Base-by-base conservation (phyloP, 768 basidiomycete genomes). In the Termitomyces sp. region DNA sequence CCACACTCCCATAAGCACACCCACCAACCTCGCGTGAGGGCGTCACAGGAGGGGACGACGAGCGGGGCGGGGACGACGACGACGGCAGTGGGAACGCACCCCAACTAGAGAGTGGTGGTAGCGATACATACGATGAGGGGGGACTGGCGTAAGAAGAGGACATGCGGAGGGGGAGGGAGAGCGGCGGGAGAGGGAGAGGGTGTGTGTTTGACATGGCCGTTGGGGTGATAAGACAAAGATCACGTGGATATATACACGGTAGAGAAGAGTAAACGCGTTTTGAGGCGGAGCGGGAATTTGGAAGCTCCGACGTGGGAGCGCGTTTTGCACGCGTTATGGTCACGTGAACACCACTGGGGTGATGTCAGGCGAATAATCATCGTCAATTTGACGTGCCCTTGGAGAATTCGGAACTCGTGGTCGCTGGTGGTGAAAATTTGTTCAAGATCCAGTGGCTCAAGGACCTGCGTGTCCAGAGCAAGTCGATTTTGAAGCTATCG, bases 181-280 rank as follows among this genome's bases (percentile, higher is more conserved):
- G 65, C 42, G 72, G 63, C 56, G 68, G 69, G 42, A 65, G 67
- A 49, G 46, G 11, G 9, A 10, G 2, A 2, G 17, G 23, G 1
- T 10, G 16, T 37, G 9, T 59, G 63, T 68, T 62, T 60, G 72
- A 75, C 76, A 78, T 79, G 77, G 68, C 58, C 52, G 77, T 78
- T 71, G 62, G 62, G 70, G 69, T 72, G 77, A 79, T 78, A 77
- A 78, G 71, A 72, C 66, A 66, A 49, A 40, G 42, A 63, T 79
- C 77, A 78, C 78, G 77, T 78, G 77, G 45, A 53, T n/a, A n/a
- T n/a, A 31, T 53, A 60, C 69, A 63, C 34, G n/a, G 5, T 35
- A 9, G 23, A 16, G 17, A 19, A 12, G 25, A 51, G 66, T 75
- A 71, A 79, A 77, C 76, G 75, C 75, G 75, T 75, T 76, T 77